Conservation (phyloP, 495 filamentous ascomycete genomes). For the Penicillium taxi region DNA sequence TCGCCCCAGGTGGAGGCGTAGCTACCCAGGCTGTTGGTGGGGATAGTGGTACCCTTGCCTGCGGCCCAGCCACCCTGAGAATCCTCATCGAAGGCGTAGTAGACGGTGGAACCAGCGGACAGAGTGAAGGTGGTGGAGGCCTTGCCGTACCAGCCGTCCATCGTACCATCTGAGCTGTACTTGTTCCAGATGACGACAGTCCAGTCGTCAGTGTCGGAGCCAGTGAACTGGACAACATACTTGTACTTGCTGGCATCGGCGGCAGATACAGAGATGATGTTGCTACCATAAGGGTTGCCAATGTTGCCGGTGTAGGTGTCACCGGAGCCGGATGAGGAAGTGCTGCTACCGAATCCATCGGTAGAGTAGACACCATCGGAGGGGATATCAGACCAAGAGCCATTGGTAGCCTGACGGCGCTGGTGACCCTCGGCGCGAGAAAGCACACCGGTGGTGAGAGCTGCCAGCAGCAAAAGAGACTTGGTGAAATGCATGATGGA, state of each 20-base stretch:
- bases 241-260: conserved; percentile 31
- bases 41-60: conserved; percentile 23
- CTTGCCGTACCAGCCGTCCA: conserved; percentile 34
- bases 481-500: conserved; percentile 30
- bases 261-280: conserved; percentile 39
- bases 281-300: conserved; percentile 45
- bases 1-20: conserved; percentile 40
- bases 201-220: conserved; percentile 29
- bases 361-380: conserved; percentile 19
- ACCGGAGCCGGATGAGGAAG: conserved; percentile 19
- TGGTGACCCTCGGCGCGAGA: conserved; percentile 17
- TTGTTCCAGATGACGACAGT: conserved; percentile 49
- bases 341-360: conserved; percentile 26
- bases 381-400: conserved; percentile 18
- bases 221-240: conserved; percentile 41
- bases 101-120: conserved; percentile 30
- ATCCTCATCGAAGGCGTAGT: conserved; percentile 42
- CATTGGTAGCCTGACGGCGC: conserved; percentile 20
- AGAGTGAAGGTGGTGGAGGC: conserved; percentile 37
- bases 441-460: conserved; percentile 22
- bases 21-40: conserved; percentile 24
- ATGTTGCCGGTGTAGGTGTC: conserved; percentile 40
- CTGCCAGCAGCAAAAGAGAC: conserved; percentile 33
- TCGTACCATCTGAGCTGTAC: conserved; percentile 30
- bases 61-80: conserved; percentile 36